Evolutionary conservation across 768 basidiomycete genomes (phyloP), one percentile per base, ranked within the genome.

Genomic region (Trametes cingulata): DNA sequence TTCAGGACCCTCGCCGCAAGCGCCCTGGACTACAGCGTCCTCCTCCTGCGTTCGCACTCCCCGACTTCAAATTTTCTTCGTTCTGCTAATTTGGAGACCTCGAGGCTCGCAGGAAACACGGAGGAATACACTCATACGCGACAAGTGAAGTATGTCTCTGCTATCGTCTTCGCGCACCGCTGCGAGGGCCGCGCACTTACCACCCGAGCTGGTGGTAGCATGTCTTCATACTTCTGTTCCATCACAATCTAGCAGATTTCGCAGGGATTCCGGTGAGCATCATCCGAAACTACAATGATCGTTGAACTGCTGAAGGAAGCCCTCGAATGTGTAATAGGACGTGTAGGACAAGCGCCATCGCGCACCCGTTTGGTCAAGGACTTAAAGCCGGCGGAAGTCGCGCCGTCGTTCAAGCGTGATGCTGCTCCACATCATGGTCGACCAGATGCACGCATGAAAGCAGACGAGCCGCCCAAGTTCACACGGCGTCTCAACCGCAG

Each of bases 321-420:
- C 29, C 29, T 33, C 29, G 6, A 4, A 33, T 10, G 4, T 33
- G 29, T 29, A 42, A 17, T 15, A 10, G 29, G 17, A 41, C n/a
- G 42, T n/a, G 2, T 25, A 43, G 43, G 20, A 20, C 36, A 48
- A 41, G 63, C 61, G 14, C 62, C 67, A 5, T 68, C 68, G 3
- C 59, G 67, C 2, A 69, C 58, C 13, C 68, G 68, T 12, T 66
- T 71, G 20, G 67, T 65, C 7, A 70, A 69, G 56, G 64, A 67
- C 37, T 52, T 70, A 12, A 52, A 33, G 15, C 33, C 62, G 3
- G n/a, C 58, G 14, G 67, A 68, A 19, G 65, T 70, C 13, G 70
- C 62, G 19, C 55, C 54, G 3, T 9, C 60, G 13, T 61, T 61
- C 35, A 39, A 25, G 19, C 66, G 70, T 3, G 70, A 68, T 6